A percentile compares a stretch with the other conserved stretches of the same genome.
Evolutionary conservation across 352 stramenopile species (phyloP).

Genomic region (Pythium oligandrum): DNA sequence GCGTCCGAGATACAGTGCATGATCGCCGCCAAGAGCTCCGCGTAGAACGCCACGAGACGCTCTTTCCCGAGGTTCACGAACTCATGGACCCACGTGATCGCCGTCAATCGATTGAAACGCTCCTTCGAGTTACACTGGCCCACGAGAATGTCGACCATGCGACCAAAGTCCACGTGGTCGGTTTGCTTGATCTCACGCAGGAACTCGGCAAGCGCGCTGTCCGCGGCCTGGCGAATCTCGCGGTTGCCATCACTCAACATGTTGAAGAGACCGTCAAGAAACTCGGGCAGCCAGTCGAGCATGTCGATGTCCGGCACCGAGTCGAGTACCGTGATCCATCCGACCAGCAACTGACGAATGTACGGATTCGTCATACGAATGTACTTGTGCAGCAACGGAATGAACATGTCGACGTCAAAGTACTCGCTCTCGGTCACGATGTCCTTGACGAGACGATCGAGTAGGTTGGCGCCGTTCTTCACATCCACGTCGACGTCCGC

Average conservation of each 20-base stretch:
- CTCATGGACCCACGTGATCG: slow-evolving; percentile 97
- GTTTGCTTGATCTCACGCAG: slow-evolving; percentile 95
- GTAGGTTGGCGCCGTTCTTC: slow-evolving; percentile 94
- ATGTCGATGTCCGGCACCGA: slow-evolving; percentile 99
- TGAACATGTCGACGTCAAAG: slow-evolving; percentile 99
- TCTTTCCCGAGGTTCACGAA: slow-evolving; percentile 96
- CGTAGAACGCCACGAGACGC: slow-evolving; percentile 94
- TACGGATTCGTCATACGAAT: slow-evolving; percentile 99
- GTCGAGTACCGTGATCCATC: slow-evolving; percentile 99
- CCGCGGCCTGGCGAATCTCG: slow-evolving; percentile 96
- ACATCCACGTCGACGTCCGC: slow-evolving; percentile 99
- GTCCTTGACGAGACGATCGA: slow-evolving; percentile 95
- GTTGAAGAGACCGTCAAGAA: slow-evolving; percentile 99
- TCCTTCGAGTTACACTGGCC: slow-evolving; percentile 97
- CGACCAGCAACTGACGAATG: slow-evolving; percentile 96
- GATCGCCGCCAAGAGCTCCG: slow-evolving; percentile 94
- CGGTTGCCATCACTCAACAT: slow-evolving; percentile 99
- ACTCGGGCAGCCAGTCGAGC: slow-evolving; percentile 97
- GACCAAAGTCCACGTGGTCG: slow-evolving; percentile 95
- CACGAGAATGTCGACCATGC: slow-evolving; percentile 97
- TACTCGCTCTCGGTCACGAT: slow-evolving; percentile 98
- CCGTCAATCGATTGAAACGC: slow-evolving; percentile 95
- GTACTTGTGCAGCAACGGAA: slow-evolving; percentile 99
- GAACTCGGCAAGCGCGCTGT: slow-evolving; percentile 93
- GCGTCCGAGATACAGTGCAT: slow-evolving; percentile 97